Conservation (phyloP, 768 basidiomycete genomes). For the Boletus rubescentipes region DNA sequence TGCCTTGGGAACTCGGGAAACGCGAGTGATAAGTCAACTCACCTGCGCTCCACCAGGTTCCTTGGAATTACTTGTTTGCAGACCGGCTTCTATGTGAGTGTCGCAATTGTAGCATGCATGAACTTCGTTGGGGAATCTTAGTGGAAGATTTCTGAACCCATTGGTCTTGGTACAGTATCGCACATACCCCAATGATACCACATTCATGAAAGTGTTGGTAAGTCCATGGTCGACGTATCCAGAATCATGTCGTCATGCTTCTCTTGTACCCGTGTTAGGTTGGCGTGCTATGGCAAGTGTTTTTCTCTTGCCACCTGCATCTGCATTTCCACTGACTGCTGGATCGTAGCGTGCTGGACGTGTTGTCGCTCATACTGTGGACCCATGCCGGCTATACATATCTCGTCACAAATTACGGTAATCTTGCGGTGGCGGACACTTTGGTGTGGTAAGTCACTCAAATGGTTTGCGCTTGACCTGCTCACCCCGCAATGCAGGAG, state of each 20-base stretch:
- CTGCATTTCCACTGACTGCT: not conserved
- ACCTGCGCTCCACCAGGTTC: not conserved
- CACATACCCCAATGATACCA: not conserved
- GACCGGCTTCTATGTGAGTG: not conserved
- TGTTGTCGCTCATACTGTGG: slow-evolving; percentile 1
- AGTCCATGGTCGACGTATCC: not conserved
- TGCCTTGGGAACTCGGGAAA: not conserved
- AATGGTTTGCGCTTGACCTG: not conserved
- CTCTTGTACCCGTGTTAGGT: not conserved
- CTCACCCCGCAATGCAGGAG: not conserved
- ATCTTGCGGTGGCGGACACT: not conserved
- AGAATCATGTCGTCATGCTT: not conserved
- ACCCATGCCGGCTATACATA: not conserved
- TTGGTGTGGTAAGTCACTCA: not conserved
- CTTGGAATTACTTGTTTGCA: slow-evolving; percentile 4
- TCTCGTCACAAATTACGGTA: not conserved
- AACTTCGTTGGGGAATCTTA: not conserved
- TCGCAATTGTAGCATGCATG: no score
- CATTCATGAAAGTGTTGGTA: not conserved
- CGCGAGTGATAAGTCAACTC: not conserved
- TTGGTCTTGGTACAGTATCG: not conserved
- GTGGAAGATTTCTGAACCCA: not conserved
- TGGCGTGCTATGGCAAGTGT: not conserved
- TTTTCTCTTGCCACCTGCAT: not conserved
- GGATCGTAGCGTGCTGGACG: not conserved